A percentile compares a stretch with the other conserved stretches of the same genome.
Evolutionary conservation across 495 filamentous ascomycete species (phyloP).

Genomic region (Talaromyces proteolyticus): DNA sequence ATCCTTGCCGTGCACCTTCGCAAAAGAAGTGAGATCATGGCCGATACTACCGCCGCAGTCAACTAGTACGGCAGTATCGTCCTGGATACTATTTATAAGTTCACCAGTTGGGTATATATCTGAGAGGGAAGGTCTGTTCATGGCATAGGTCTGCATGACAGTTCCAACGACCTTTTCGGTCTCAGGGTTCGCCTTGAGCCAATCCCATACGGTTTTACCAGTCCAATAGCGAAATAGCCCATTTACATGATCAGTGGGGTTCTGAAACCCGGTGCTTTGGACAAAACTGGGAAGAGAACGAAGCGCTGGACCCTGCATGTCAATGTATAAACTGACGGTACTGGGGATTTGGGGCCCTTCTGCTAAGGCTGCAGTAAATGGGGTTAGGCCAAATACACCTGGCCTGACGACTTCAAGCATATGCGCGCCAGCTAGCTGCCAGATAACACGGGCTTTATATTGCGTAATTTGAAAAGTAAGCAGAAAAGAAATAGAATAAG

Average conservation of each 20-base stretch:
- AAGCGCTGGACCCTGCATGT: conserved; percentile 18
- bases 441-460: neutral
- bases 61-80: conserved; percentile 36
- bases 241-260: conserved; percentile 18
- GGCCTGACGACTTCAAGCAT: neutral
- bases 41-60: conserved; percentile 48
- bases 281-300: conserved; percentile 24
- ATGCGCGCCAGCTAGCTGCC: neutral
- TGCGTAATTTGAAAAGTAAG: too few species aligned
- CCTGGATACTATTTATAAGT: neutral
- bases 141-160: conserved; percentile 2
- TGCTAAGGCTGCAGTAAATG: neutral
- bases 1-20: conserved; percentile 13
- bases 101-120: neutral
- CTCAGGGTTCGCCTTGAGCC: neutral
- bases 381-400: neutral
- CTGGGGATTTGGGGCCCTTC: neutral
- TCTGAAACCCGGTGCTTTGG: conserved; percentile 16
- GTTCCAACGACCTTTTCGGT: neutral
- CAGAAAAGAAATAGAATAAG: too few species aligned
- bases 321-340: conserved; percentile 1
- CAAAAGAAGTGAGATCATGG: conserved; percentile 39
- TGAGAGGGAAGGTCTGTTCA: neutral
- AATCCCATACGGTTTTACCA: neutral
- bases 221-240: conserved; percentile 20